Evolutionary conservation across 805 yeast species (phyloP), one percentile per base, ranked within the genome.

Genomic region (Grigorovia jiainica): DNA sequence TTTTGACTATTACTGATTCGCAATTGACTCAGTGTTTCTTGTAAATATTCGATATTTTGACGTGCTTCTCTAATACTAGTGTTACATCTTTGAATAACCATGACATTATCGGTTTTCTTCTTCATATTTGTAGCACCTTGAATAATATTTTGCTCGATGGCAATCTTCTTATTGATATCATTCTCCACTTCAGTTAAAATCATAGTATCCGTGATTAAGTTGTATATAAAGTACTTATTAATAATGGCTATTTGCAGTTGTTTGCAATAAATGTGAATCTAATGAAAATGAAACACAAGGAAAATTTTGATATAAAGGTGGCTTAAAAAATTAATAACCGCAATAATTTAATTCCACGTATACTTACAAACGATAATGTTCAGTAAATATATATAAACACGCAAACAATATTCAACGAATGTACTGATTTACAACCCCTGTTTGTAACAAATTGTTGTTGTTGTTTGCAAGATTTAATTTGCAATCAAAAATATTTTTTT

Each of bases 61-160:
- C 85, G 86, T 3, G 97, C 89, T 55, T 92, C 98, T 48, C 90
- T 71, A 51, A 92, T 87, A 54, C 82, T 86, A 21, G 87, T 78
- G 64, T 87, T 89, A 68, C 97, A 89, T 58, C 83, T 79, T 60
- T 86, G 94, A 51, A 89, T 87, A 37, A 90, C 96, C 51, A 75
- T 77, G 30, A 82, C 70, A 63, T 92, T 92, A 47, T 72, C 65
- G 10, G 97, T 85, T 49, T 78, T 79, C 58, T 79, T 79, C 59
- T 85, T 79, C 67, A 92, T 67, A 47, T 82, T 75, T 44, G 82
- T 78, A 42, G 95, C 92, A 42, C 97, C 97, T 46, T 77, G 79
- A 38, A 90, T 86, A 63, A 90, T 81, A 57, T 85, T 87, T 55
- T 72, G 71, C 65, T 92, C 97, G 44, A 95, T 75, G 52, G 84